These are phyloP conservation scores for Rhynchosporium secalis DNA, from an alignment of 2,329 filamentous ascomycete species.

Conservation along the genomic window DNA sequence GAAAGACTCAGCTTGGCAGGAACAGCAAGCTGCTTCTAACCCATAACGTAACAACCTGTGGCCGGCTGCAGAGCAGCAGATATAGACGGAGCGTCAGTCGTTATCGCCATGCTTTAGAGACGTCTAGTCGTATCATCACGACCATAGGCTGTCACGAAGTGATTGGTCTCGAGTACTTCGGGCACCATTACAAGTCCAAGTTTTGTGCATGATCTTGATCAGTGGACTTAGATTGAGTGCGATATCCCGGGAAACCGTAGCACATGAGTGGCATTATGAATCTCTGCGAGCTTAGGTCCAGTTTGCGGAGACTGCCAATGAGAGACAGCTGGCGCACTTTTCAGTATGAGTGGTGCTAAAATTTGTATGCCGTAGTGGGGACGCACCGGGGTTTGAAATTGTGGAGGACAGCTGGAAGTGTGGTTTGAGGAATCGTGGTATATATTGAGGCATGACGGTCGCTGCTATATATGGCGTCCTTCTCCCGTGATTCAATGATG, in stretches of 20 bases:
- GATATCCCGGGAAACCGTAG: neutral
- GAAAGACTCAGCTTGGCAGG: too few relatives aligned
- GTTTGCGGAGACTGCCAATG: neutral
- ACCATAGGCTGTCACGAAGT: neutral
- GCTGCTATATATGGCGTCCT: too few relatives aligned
- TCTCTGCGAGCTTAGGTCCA: neutral
- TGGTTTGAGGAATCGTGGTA: neutral
- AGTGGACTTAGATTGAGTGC: neutral
- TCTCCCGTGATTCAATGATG: too few relatives aligned
- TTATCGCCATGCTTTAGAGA: too few relatives aligned
- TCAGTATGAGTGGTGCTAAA: neutral
- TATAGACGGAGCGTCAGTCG: too few relatives aligned
- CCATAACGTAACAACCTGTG: too few relatives aligned
- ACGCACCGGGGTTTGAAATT: neutral
- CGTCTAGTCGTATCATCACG: too few relatives aligned
- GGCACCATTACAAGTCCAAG: neutral
- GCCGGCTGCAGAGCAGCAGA: too few relatives aligned
- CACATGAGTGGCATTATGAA: neutral
- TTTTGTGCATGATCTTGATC: neutral
- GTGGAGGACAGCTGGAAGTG: neutral
- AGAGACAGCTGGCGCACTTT: neutral
- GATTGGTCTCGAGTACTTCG: neutral
- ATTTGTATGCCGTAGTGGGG: neutral
- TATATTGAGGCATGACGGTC: too few relatives aligned
- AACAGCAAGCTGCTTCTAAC: too few relatives aligned